Evolutionary conservation across 1,139 yeast genomes (phyloP), one percentile per base, ranked within the genome.

Genomic region (Candida anutae): DNA sequence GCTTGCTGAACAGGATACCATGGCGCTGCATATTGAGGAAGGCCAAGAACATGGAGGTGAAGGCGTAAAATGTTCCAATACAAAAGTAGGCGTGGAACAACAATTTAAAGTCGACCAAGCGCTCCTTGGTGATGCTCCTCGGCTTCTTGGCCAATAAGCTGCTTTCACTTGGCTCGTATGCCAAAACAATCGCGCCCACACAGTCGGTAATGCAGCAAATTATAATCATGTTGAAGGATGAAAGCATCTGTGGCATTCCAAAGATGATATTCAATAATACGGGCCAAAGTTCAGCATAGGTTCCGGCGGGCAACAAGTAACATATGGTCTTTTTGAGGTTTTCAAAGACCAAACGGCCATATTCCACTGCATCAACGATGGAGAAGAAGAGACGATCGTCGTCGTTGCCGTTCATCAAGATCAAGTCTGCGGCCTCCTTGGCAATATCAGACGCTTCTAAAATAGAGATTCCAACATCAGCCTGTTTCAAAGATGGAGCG

Each of bases 391-490:
- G 31, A 4, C 36, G 39, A 15, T 39, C 43, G 10, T 60, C 55
- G 21, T 46, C 53, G 15, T 49, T 52, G 11, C 34, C 36, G 23
- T 29, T 30, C 44, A 67, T 46, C 25, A 70, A 48, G 17, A 71
- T 59, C 41, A 71, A 43, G 43, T 72, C 77, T 18, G 74, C 58
- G 0, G 77, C 77, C 36, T 70, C 77, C 39, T 69, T 62, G n/a
- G 77, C 77, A 38, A 72, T 63, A 39, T 72, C 77, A 13, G 74
- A 61, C 3, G 73, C 77, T 27, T 56, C 61, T 5, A 56, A 58
- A 54, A 70, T 55, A 2, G 75, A 68, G 33, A 71, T 65, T 23
- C 77, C 77, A 30, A 69, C 59, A 43, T 69, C 72, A 2, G 75
- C 71, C 36, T 62, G 67, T 38, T 60, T 64, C 36, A 68, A 53